A percentile compares a stretch with the other conserved stretches of the same genome.
Conservation (phyloP, 2,329 filamentous ascomycete species). For the Talaromyces piceae region DNA sequence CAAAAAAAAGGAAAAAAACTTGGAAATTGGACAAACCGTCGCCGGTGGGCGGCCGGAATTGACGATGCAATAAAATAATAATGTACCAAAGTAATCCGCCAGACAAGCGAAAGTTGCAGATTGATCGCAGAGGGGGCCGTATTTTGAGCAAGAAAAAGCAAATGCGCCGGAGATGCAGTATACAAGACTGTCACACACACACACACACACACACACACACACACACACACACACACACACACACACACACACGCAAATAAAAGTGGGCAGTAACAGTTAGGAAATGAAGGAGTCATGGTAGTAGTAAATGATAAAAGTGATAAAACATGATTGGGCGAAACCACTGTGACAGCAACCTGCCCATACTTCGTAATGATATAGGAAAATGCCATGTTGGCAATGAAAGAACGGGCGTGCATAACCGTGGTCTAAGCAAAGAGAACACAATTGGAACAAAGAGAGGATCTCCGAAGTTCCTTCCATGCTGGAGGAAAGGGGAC, state of each 20-base stretch:
- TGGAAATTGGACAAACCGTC: slow-evolving; percentile 11
- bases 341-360: slow-evolving; percentile 17
- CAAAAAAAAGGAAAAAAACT: slow-evolving; percentile 18
- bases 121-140: slow-evolving; percentile 4
- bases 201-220: too few species aligned
- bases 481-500: neutral
- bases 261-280: slow-evolving; percentile 12
- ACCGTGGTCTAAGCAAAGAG: slow-evolving; percentile 16
- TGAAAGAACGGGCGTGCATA: slow-evolving; percentile 7
- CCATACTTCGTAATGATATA: slow-evolving; percentile 21
- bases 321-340: slow-evolving; percentile 12
- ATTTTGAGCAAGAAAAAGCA: slow-evolving; percentile 4
- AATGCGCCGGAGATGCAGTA: slow-evolving; percentile 14
- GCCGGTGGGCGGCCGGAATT: slow-evolving; percentile 8
- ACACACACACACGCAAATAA: too few species aligned
- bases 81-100: slow-evolving; percentile 15
- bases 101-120: slow-evolving; percentile 6
- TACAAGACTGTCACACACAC: slow-evolving; percentile 25
- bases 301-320: slow-evolving; percentile 12
- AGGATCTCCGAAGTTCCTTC: slow-evolving; percentile 3
- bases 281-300: slow-evolving; percentile 16
- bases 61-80: slow-evolving; percentile 14
- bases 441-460: slow-evolving; percentile 16
- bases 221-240: too few species aligned
- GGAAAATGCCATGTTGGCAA: slow-evolving; percentile 6